A percentile compares a stretch with the other conserved stretches of the same genome.
phyloP scores from a whole-genome alignment of 306 rosid species.

The Sicyos edulis region DNA sequence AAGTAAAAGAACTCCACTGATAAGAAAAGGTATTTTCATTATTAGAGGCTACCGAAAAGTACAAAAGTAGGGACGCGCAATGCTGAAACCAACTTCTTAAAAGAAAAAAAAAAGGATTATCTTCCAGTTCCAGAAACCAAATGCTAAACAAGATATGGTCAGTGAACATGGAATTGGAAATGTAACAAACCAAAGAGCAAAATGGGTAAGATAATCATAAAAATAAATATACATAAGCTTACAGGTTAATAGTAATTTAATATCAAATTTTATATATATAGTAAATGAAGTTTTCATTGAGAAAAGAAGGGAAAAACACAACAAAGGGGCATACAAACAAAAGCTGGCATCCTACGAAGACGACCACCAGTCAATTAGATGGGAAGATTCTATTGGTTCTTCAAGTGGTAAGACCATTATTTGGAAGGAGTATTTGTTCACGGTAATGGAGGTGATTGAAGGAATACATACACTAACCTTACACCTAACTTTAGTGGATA shows the following conservation, averaged over 20 bases:
- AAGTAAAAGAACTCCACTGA: neutral
- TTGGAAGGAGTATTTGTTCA: too few species aligned
- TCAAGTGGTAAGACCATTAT: too few species aligned
- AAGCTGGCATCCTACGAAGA: too few species aligned
- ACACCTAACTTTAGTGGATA: too few species aligned
- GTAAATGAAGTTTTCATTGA: too few species aligned
- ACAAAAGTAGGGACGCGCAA: neutral
- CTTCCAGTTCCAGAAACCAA: neutral
- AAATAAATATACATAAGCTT: neutral
- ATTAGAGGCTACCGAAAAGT: neutral
- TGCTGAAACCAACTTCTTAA: neutral
- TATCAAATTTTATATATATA: neutral
- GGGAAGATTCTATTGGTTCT: too few species aligned
- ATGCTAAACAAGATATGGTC: neutral
- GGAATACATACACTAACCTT: too few species aligned
- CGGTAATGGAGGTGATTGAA: too few species aligned
- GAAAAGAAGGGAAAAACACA: too few species aligned
- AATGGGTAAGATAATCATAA: constrained; percentile 5
- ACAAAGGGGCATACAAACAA: too few species aligned
- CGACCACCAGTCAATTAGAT: too few species aligned
- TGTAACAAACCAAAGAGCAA: neutral
- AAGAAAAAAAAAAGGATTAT: neutral
- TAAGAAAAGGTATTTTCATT: neutral
- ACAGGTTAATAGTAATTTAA: neutral
- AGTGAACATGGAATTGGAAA: neutral